Evolutionary conservation across 345 rosid genomes (phyloP).

Genomic region (Eucalyptus dawsonii): DNA sequence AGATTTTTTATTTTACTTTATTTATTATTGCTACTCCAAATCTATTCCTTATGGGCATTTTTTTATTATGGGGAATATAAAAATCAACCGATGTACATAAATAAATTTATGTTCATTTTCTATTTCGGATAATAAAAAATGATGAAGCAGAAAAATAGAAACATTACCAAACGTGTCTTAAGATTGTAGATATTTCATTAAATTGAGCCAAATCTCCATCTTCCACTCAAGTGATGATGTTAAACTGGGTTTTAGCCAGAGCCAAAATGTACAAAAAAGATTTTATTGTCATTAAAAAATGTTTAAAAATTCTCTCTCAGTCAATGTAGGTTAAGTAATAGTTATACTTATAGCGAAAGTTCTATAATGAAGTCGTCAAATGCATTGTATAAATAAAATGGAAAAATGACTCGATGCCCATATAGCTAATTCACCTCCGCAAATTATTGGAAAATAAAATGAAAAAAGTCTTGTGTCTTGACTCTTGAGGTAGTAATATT

Average conservation of each 20-base stretch:
- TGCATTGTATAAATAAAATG: background rate
- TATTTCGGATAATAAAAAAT: too few relatives aligned
- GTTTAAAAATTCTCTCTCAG: background rate
- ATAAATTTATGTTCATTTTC: too few relatives aligned
- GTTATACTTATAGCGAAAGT: background rate
- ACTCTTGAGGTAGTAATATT: background rate
- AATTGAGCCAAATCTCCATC: background rate
- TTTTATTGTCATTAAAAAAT: background rate
- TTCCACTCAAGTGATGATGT: background rate
- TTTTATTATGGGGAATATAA: too few relatives aligned
- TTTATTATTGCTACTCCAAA: too few relatives aligned
- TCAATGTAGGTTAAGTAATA: background rate
- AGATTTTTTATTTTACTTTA: too few relatives aligned
- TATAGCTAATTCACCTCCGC: background rate
- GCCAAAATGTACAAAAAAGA: background rate
- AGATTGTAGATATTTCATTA: background rate
- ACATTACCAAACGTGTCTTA: fast-evolving
- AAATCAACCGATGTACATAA: fast-evolving
- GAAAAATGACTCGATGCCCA: background rate
- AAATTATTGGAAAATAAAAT: background rate
- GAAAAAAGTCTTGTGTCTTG: background rate
- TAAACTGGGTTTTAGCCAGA: background rate
- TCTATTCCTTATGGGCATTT: too few relatives aligned
- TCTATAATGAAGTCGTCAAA: background rate
- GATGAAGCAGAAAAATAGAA: too few relatives aligned